A percentile compares a stretch with the other conserved stretches of the same genome.
Conservation (phyloP, 192 early-diverging fungal species). For the Radiomyces spectabilis region DNA sequence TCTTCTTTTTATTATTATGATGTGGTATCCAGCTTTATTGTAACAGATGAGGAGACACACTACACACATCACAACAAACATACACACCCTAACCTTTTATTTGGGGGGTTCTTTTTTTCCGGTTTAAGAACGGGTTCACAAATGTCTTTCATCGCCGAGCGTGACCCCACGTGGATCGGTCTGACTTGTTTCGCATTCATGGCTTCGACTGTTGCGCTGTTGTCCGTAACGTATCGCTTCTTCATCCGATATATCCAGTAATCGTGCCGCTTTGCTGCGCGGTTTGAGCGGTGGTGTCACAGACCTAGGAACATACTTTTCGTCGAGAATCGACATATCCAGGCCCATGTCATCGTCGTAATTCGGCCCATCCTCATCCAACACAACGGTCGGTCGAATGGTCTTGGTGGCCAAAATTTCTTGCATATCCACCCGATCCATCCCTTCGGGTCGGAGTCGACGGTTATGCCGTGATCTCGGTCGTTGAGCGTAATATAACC, state of each 20-base stretch:
- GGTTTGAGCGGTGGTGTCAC: background rate
- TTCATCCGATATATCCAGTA: constrained; percentile 5
- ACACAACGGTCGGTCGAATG: constrained; percentile 11
- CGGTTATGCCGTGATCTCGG: too few species aligned
- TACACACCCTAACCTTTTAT: background rate
- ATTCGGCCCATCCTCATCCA: constrained; percentile 9
- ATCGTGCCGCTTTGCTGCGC: background rate
- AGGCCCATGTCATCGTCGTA: constrained; percentile 24
- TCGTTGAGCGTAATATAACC: too few species aligned
- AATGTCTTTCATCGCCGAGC: background rate
- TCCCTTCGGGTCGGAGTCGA: background rate
- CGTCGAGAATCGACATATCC: constrained; percentile 7
- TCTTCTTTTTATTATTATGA: too few species aligned
- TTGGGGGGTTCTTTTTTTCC: background rate
- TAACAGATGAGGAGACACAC: background rate
- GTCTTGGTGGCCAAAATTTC: constrained; percentile 18
- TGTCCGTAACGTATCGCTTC: background rate
- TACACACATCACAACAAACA: background rate
- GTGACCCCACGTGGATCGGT: background rate
- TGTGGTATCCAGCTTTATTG: background rate
- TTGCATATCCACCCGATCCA: constrained; percentile 7
- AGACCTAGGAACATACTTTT: background rate
- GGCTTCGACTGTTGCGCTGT: background rate
- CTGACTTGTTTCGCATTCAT: background rate
- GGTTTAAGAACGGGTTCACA: background rate